These are phyloP conservation scores for Bauhinia variegata DNA, from an alignment of 306 rosid genomes.

Conservation along the genomic window DNA sequence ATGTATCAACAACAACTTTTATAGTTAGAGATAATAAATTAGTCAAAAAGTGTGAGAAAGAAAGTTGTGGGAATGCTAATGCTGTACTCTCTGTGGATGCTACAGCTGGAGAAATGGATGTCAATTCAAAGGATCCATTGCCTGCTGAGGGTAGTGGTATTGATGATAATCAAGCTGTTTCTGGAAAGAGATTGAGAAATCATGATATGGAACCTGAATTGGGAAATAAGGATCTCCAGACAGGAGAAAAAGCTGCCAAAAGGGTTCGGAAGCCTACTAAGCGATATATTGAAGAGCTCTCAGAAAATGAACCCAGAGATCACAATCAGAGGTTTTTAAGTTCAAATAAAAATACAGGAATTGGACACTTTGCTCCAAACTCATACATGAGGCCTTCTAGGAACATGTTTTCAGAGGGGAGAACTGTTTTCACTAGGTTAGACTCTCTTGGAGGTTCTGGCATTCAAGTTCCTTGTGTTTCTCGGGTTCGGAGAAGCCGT, in stretches of 20 bases:
- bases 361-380: slow-evolving; percentile 48
- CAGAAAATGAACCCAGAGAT: slow-evolving; percentile 79
- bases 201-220: slow-evolving; percentile 52
- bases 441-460: slow-evolving; percentile 84
- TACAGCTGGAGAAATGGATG: slow-evolving; percentile 40
- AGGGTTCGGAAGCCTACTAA: slow-evolving; percentile 91
- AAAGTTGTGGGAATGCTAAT: slow-evolving; percentile 48
- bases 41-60: slow-evolving; percentile 52
- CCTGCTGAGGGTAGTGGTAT: slow-evolving; percentile 38
- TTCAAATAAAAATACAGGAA: slow-evolving; percentile 49
- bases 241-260: slow-evolving; percentile 69
- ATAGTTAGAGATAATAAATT: slow-evolving; percentile 63
- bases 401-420: slow-evolving; percentile 56
- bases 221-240: slow-evolving; percentile 52
- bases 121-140: slow-evolving; percentile 51
- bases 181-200: slow-evolving; percentile 47
- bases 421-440: slow-evolving; percentile 66
- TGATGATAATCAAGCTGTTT: slow-evolving; percentile 54
- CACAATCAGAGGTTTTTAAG: slow-evolving; percentile 46
- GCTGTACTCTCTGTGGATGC: slow-evolving; percentile 37
- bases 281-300: slow-evolving; percentile 97
- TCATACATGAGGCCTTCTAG: slow-evolving; percentile 47
- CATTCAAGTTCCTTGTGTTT: slow-evolving; percentile 80
- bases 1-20: slow-evolving; percentile 76
- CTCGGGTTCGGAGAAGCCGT: slow-evolving; percentile 89